Base-by-base conservation (phyloP, 805 yeast genomes). In the Candida ponderosae region DNA sequence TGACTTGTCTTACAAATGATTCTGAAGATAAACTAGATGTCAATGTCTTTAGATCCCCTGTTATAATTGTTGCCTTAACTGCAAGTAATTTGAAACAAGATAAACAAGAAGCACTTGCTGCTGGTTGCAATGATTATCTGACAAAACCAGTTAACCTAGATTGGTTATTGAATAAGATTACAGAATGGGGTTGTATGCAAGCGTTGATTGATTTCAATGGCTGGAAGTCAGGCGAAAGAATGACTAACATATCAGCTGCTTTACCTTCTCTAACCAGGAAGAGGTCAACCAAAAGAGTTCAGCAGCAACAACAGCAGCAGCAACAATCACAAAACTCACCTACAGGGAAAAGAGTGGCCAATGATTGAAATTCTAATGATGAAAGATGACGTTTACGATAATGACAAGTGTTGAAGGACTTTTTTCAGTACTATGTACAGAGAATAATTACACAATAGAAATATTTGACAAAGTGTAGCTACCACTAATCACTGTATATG, bases 111-210 rank as follows among this genome's bases (percentile, higher is more conserved):
- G 98, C 98, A 0, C 66, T 93, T 38, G 83, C 94, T 21, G 96
- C 97, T 3, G 99, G 99, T 33, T 93, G 99, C 62, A 93, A 93
- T 53, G 99, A 93, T 59, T 93, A 82, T 62, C 63, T 93, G 47
- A 93, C 97, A 9, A 93, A 93, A 48, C 99, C 99, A 0, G 97
- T 93, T 8, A 90, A 88, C 49, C 66, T 90, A 47, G 85, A 78
- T 34, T 93, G 99, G 99, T 66, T 93, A 33, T 85, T 88, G 51
- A 86, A 85, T 53, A 93, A 93, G 60, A 84, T 93, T 36, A 82
- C 88, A 1, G 97, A 90, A 59, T 93, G 97, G 97, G 97, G 98
- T 1, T 90, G 97, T 59, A 90, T 90, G 97, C 98, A 90, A 62
- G 97, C 97, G 1, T 64, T 90, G 35, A 89, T 90, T 56, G 95